Evolutionary conservation across 805 yeast genomes (phyloP), one percentile per base, ranked within the genome.

Genomic region (Kluyveromyces aestuarii): DNA sequence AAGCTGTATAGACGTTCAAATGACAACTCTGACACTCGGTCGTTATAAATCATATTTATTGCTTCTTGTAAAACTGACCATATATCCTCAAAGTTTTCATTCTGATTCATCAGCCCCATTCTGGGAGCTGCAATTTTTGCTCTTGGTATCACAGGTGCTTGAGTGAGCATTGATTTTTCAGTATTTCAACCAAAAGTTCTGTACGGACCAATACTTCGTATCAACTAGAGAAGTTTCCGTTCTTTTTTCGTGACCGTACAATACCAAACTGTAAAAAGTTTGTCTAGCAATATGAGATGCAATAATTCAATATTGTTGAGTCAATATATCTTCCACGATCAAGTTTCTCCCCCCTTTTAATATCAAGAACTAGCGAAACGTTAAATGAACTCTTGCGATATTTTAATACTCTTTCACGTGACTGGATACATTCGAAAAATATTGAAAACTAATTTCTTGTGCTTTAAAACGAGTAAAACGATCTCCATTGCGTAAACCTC

Each of bases 1-100:
- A 81, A 80, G 46, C 95, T 70, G 63, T 90, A 90, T 0, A 89
- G 72, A 55, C 82, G 87, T 58, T 89, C 96, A 60, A 87, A 89
- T 1, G 93, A 84, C 27, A 89, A 69, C 49, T 77, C 75, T 3
- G 86, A 77, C 8, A 89, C 89, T 58, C 84, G 79, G 56, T 85
- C 81, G 40, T 74, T 72, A 58, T 81, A 84, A 48, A 90, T 89
- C 56, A 83, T 84, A 14, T 61, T 66, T 36, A 89, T 82, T 18
- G 96, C 96, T 37, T 74, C 70, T 8, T 82, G 66, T 18, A 89
- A 68, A 0, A 77, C 70, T 1, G 60, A 58, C 96, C 96, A 88
- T 0, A 84, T 72, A 46, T 77, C 74, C 16, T 80, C 82, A 52
- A 82, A 84, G 55, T 80, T 84, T 8, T 76, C 69, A 17, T 8